Percentiles rank a stretch among this genome's conserved stretches.
Evolutionary conservation across 768 basidiomycete genomes (phyloP).

Genomic region (Pulveroboletus sp.): DNA sequence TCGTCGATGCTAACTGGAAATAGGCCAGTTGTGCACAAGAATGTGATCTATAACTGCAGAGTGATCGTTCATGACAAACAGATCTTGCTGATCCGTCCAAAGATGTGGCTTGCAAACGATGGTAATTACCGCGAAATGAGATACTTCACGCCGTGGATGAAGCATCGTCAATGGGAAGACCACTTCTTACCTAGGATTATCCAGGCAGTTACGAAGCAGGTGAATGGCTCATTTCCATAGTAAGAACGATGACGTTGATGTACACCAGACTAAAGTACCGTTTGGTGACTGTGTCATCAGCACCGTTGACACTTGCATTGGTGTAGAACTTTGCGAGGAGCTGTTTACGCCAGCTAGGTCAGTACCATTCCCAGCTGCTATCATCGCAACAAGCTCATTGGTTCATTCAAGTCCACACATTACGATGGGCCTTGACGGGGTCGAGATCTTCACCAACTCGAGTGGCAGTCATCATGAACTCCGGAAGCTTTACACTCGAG

Average conservation of each 20-base stretch:
- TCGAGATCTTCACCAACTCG: slow-evolving; percentile 99
- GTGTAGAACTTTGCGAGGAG: slow-evolving; percentile 96
- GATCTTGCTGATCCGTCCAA: slow-evolving; percentile 93
- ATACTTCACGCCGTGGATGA: slow-evolving; percentile 95
- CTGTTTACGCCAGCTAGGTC: slow-evolving; percentile 95
- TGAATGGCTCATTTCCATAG: slow-evolving; percentile 23
- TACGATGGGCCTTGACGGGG: slow-evolving; percentile 95
- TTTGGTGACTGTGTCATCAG: slow-evolving; percentile 96
- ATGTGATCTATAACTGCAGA: slow-evolving; percentile 96
- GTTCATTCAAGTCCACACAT: slow-evolving; percentile 78
- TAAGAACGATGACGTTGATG: background rate
- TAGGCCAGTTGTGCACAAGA: slow-evolving; percentile 98
- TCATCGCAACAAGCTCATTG: background rate
- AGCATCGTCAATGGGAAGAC: slow-evolving; percentile 86
- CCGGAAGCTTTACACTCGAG: slow-evolving; percentile 87
- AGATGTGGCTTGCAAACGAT: slow-evolving; percentile 99
- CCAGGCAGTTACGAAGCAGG: slow-evolving; percentile 85
- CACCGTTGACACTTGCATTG: slow-evolving; percentile 93
- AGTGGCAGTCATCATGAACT: slow-evolving; percentile 98
- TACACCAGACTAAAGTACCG: slow-evolving; percentile 75
- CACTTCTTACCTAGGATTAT: slow-evolving; percentile 91
- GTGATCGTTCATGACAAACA: slow-evolving; percentile 82
- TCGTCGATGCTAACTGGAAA: slow-evolving; percentile 1
- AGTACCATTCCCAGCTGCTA: background rate
- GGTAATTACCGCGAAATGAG: slow-evolving; percentile 92